phyloP scores from a whole-genome alignment of 169 alveolate species.

The Cytauxzoon felis region DNA sequence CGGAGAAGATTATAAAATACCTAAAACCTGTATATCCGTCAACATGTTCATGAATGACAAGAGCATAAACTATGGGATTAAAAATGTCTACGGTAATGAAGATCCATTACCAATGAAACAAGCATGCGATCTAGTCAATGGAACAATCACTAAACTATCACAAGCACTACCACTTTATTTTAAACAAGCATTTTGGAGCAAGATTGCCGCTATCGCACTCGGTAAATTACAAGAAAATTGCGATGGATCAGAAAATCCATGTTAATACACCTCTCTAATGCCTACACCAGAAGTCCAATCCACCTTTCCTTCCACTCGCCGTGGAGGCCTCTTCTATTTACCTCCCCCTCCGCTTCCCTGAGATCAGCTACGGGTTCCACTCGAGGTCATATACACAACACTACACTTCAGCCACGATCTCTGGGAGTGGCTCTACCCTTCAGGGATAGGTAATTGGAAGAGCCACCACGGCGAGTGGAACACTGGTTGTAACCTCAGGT shows the following conservation, averaged over 20 bases:
- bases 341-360: too few relatives aligned
- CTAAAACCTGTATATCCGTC: slow-evolving; percentile 16
- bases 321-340: too few relatives aligned
- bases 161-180: slow-evolving; percentile 12
- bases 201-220: slow-evolving; percentile 16
- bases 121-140: slow-evolving; percentile 14
- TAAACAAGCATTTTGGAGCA: slow-evolving; percentile 25
- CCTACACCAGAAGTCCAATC: too few relatives aligned
- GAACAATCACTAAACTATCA: slow-evolving; percentile 7
- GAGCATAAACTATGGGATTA: background rate
- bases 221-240: background rate
- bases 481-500: too few relatives aligned
- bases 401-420: too few relatives aligned
- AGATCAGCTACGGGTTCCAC: too few relatives aligned
- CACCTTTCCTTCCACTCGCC: too few relatives aligned
- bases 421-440: too few relatives aligned
- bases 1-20: background rate
- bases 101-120: slow-evolving; percentile 30
- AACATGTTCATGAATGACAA: slow-evolving; percentile 6
- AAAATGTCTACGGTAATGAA: slow-evolving; percentile 30
- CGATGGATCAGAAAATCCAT: background rate
- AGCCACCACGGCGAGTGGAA: too few relatives aligned
- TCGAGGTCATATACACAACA: too few relatives aligned
- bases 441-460: too few relatives aligned
- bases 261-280: too few relatives aligned